Percentiles rank a stretch among this genome's conserved stretches.
Conservation (phyloP, 1,284 basidiomycete species). For the Trametes pubescens region DNA sequence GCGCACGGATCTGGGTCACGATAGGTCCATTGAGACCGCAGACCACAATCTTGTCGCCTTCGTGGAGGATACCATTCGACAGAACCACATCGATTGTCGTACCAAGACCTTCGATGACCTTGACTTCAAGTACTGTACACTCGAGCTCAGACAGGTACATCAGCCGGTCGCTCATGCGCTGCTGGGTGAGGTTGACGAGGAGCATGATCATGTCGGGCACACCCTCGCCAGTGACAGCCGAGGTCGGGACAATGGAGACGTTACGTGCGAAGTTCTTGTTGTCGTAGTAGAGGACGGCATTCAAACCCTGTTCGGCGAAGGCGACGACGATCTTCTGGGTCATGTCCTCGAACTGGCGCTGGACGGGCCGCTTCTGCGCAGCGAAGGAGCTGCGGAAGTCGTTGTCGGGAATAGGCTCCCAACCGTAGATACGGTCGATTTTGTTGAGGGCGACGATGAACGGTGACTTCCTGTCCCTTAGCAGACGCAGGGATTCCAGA, state of each 20-base stretch:
- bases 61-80: conserved; percentile 93
- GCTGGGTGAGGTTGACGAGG: conserved; percentile 96
- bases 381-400: conserved; percentile 93
- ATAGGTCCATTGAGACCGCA: conserved; percentile 99
- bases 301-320: conserved; percentile 98
- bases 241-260: conserved; percentile 97
- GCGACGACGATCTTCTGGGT: conserved; percentile 87
- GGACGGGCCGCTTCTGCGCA: conserved; percentile 85
- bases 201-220: conserved; percentile 99
- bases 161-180: conserved; percentile 95
- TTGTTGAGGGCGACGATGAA: conserved; percentile 99
- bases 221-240: conserved; percentile 98
- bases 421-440: conserved; percentile 98
- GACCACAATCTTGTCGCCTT: conserved; percentile 96
- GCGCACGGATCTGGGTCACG: conserved; percentile 92
- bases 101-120: conserved; percentile 97
- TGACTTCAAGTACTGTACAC: conserved; percentile 99
- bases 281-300: conserved; percentile 95
- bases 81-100: conserved; percentile 98
- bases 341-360: conserved; percentile 95
- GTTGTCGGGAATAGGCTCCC: conserved; percentile 91
- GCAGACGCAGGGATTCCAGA: conserved; percentile 92
- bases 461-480: conserved; percentile 95
- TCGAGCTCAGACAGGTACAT: conserved; percentile 99
- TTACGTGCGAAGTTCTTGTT: conserved; percentile 97